Evolutionary conservation across 495 filamentous ascomycete species (phyloP), one percentile per base, ranked within the genome.

Genomic region (Rusavskia elegans): DNA sequence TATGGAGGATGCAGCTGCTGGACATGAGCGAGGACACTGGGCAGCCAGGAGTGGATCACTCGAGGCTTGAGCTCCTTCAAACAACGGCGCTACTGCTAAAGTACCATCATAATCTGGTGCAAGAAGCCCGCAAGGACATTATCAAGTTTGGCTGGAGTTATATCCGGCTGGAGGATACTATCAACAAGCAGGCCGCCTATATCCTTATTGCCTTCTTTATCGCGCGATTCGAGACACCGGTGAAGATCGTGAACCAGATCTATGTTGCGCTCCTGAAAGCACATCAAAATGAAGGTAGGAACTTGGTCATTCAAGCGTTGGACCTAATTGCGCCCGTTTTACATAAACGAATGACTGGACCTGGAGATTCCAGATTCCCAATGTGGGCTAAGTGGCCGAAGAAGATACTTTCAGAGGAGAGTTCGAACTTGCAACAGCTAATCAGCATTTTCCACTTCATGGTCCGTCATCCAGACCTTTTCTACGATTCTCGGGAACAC

Each of bases 141-240:
- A 97, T 99, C 60, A 96, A 95, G 65, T 97, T 96, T 64, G 89
- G 87, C 4, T 99, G 93, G 93, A 96, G 89, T 27, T 97, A 92
- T 62, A 97, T 97, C 53, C 81, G 87, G 17, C 79, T 99, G 21
- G 93, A 99, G 63, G 93, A 99, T 64, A 85, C 94, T 55, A 95
- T 99, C 71, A 97, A 97, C 71, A 99, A 99, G 62, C 89, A 97
- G 64, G 93, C 89, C 19, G 90, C 93, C 7, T 97, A 99, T 62
- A 89, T 96, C 11, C 77, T 97, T 3, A 94, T 97, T 56, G 89
- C 85, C 9, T 97, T 95, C 66, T 99, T 99, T 71, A 95, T 97
- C 55, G 86, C 87, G 0, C 84, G 92, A 56, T 99, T 94, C 59
- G 93, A 99, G 59, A 95, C 93, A 0, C 93, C 93, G 0, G 76